Evolutionary conservation across 2,329 filamentous ascomycete species (phyloP).

Genomic region (Aspergillus versicolor): DNA sequence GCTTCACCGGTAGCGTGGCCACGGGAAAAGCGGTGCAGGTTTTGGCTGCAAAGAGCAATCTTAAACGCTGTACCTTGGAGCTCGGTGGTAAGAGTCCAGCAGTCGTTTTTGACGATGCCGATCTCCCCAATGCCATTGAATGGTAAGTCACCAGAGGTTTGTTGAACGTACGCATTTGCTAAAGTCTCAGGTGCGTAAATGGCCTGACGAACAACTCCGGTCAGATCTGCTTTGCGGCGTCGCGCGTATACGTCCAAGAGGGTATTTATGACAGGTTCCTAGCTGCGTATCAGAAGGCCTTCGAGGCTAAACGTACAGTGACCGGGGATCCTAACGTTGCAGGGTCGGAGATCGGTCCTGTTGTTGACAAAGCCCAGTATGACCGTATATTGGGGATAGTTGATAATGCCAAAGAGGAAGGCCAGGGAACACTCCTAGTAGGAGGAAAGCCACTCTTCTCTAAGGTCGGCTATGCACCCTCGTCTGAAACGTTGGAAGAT

Average conservation of each 20-base stretch:
- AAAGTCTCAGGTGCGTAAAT: neutral
- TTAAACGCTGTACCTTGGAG: neutral
- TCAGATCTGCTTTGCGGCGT: neutral
- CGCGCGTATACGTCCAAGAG: constrained; percentile 1
- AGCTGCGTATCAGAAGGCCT: neutral
- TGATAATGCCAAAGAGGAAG: neutral
- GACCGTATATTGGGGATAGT: neutral
- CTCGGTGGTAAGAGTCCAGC: constrained; percentile 1
- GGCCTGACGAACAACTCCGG: neutral
- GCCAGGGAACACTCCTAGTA: constrained; percentile 54
- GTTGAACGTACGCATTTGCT: neutral
- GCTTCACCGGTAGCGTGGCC: neutral
- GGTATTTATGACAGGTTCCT: neutral
- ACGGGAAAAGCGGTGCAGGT: neutral
- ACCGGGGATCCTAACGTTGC: neutral
- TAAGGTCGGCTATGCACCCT: neutral
- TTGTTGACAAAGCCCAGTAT: constrained; percentile 54
- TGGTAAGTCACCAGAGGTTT: neutral
- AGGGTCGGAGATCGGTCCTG: neutral
- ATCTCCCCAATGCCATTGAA: neutral
- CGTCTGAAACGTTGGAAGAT: no score
- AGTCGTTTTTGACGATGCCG: neutral
- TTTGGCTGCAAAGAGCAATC: neutral
- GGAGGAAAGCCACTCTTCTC: constrained; percentile 57
- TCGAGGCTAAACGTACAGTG: neutral